Base-by-base conservation (phyloP, 1,284 basidiomycete genomes). In the Takashimella koratensis region DNA sequence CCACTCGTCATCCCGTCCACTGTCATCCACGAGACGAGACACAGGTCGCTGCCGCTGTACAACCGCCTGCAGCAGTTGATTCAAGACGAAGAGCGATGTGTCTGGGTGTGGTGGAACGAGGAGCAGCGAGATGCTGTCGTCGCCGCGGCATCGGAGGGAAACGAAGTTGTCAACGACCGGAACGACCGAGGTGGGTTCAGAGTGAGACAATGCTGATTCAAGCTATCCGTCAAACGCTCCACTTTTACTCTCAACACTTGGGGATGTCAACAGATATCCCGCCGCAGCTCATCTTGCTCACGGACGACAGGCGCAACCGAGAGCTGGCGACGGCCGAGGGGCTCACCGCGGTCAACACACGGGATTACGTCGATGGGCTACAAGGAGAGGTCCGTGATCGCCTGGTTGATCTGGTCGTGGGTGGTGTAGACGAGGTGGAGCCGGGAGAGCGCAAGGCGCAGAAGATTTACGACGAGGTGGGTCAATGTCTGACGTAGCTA, bases 11-110 rank as follows among this genome's bases (percentile, higher is more conserved):
- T 98, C 11, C 82, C 97, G 1, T 96, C 98, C 74, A 99, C 95
- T 0, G 93, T 97, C 1, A 79, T 97, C 47, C 90, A 96, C 63
- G 96, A 99, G 82, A 92, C 97, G 54, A 82, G 95, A 52, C 95
- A 98, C 74, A 84, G 95, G 24, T 94, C 90, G 0, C 76, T 98
- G 26, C 96, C 96, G 1, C 79, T 98, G 16, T 93, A 90, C 77
- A 97, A 95, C 71, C 86, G 92, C 23, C 80, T 97, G 53, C 91
- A 89, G 63, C 84, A 86, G 1, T 79, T 97, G 30, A 80, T 87
- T 24, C 86, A 84, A 59, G 83, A 84, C 61, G 92, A 95, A 51
- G 88, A 90, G 58, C 87, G 90, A 66, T 57, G 62, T 40, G 70
- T 77, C 4, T 94, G 87, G 85, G 82, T 92, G 2, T 96, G 93